phyloP scores from a whole-genome alignment of 176 grass and related monocot genomes.

The Triticum turgidum region DNA sequence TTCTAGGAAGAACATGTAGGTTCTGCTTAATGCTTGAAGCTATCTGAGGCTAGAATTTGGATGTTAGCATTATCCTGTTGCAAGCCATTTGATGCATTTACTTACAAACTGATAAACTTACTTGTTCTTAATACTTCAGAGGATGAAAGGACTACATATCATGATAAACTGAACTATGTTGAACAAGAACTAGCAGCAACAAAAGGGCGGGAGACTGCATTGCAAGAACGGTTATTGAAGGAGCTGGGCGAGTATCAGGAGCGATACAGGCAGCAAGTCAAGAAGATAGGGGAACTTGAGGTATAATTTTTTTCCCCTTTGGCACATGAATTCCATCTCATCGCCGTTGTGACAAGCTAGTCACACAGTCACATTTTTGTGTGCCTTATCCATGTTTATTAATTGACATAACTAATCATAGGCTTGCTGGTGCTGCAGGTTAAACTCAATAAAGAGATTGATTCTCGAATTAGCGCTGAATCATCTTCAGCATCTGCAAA shows the following conservation, averaged over 20 bases:
- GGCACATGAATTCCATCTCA: background rate
- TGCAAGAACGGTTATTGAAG: constrained; percentile 76
- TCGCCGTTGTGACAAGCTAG: background rate
- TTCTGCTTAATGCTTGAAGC: constrained; percentile 14
- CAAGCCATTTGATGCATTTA: constrained; percentile 13
- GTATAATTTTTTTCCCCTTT: constrained; percentile 24
- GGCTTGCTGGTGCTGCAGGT: constrained; percentile 43
- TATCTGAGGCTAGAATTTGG: background rate
- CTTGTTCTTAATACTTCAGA: constrained; percentile 49
- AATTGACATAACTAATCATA: background rate
- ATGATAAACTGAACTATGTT: constrained; percentile 57
- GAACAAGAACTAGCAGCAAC: constrained; percentile 91
- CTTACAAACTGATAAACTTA: background rate
- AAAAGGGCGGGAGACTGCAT: constrained; percentile 73
- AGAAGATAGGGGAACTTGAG: constrained; percentile 73
- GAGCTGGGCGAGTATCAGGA: constrained; percentile 66
- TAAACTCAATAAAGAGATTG: constrained; percentile 71
- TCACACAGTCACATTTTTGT: background rate
- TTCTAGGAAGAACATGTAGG: background rate
- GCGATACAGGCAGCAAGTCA: constrained; percentile 64
- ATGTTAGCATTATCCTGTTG: constrained; percentile 16
- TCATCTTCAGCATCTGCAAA: constrained; percentile 54
- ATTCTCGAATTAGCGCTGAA: constrained; percentile 62
- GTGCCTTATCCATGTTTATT: constrained; percentile 14
- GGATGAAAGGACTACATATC: constrained; percentile 65